A percentile compares a stretch with the other conserved stretches of the same genome.
phyloP scores from a whole-genome alignment of 306 rosid species.

The Sesbania bispinosa region DNA sequence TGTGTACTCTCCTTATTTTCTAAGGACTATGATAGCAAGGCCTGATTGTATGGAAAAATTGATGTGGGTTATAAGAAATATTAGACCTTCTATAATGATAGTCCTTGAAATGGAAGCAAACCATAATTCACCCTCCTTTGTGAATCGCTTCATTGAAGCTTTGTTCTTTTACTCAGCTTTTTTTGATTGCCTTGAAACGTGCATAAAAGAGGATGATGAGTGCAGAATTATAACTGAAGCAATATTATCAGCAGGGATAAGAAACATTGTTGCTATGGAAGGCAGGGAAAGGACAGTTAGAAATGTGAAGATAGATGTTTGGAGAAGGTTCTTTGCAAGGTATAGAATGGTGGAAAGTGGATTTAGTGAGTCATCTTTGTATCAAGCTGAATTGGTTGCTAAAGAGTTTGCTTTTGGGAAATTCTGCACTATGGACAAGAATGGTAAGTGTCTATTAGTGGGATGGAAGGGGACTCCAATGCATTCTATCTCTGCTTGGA shows the following conservation, averaged over 20 bases:
- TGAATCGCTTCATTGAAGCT: conserved; percentile 62
- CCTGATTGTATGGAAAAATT: conserved; percentile 57
- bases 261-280: conserved; percentile 53
- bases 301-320: conserved; percentile 62
- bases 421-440: conserved; percentile 44
- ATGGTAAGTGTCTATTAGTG: conserved; percentile 40
- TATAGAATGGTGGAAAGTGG: conserved; percentile 52
- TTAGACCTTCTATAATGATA: conserved; percentile 55
- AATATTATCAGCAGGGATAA: conserved; percentile 38
- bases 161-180: conserved; percentile 52
- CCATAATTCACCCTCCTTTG: conserved; percentile 61
- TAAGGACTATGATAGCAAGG: conserved; percentile 49
- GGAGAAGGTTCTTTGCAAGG: conserved; percentile 77
- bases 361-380: conserved; percentile 51
- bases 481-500: conserved; percentile 74
- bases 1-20: conserved; percentile 40
- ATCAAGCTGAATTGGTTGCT: conserved; percentile 57
- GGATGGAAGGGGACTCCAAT: conserved; percentile 86
- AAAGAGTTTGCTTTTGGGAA: conserved; percentile 39
- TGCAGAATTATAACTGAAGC: conserved; percentile 34
- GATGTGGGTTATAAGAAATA: conserved; percentile 57
- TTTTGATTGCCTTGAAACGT: conserved; percentile 51
- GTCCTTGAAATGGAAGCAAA: conserved; percentile 58
- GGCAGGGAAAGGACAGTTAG: conserved; percentile 48
- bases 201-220: conserved; percentile 35